Base-by-base conservation (phyloP, 2,329 filamentous ascomycete genomes). In the Phoma sp. region DNA sequence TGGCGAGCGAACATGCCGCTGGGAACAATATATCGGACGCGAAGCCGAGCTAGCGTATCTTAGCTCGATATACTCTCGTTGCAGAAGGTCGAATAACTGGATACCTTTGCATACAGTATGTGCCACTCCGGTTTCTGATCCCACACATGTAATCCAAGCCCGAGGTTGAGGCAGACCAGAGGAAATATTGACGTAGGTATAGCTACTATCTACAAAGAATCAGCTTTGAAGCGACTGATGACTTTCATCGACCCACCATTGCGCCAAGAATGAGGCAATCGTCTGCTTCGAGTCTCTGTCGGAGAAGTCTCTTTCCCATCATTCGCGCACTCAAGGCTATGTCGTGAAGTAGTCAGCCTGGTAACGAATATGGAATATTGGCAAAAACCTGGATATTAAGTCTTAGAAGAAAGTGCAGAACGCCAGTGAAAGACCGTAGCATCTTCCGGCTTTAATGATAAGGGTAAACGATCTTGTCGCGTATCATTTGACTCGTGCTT, bases 231-330 rank as follows among this genome's bases (percentile, higher is more conserved):
- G 3, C 2, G 10, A 30, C 2, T 2, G 25, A 7, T 20, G 5
- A 26, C n/a, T 28, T 7, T 5, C 3, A n/a, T 26, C 9, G 18
- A 34, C 50, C 7, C 60, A 68, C 68, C 49, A 62, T 59, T 25
- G 68, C 67, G 18, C 47, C 48, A 20, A 67, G 38, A 58, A 69
- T 70, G n/a, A 66, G 57, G 47, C 49, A 66, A 37, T 72, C 69
- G 46, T 72, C 69, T 5, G 46, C 17, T 17, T 64, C 57, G 4
- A 70, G 42, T 23, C 55, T 57, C 14, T 60, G 43, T n/a, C 62
- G 56, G 11, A 71, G 42, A 1, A 63, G 25, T 4, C 58, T 65
- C 58, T 63, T 63, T 10, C 66, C 59, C 42, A 69, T 62, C 29
- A 69, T 63, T 14, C 69, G 57, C 12, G 53, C 52, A 6, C 21